Base-by-base conservation (phyloP, 495 filamentous ascomycete species). In the Chaetomium fimeti region DNA sequence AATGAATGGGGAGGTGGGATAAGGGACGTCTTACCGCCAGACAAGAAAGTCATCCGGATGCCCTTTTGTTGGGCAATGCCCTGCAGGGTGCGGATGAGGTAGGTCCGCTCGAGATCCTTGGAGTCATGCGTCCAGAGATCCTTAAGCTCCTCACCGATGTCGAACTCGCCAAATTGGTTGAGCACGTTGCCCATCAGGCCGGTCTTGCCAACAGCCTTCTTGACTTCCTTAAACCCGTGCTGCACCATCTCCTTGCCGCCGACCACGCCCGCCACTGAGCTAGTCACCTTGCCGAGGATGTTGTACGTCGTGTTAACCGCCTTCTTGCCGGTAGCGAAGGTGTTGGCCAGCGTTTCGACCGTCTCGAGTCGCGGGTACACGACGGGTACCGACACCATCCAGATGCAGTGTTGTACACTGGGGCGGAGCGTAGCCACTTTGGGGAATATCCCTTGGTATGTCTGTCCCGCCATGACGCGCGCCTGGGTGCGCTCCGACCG, bases 91-190 rank as follows among this genome's bases (percentile, higher is more conserved):
- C 94, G 87, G 74, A 98, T 96, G 54, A 98, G 79, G 72, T 98
- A 98, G 29, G 94, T 98, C 61, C 94, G 85, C 75, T 98, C 94
- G 57, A 98, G 86, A 67, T 98, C 94, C 84, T 98, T 98, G 28
- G 88, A 91, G 59, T 98, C 93, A 73, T 98, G 94, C 20, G 95
- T 98, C 94, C 94, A 98, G 79, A 94, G 88, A 74, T 98, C 95
- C 66, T 92, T 85, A 38, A 98, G 77, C 74, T 97, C 95, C 76
- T 98, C 94, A 58, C 92, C 85, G 24, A 98, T 84, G 73, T 97
- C 94, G 57, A 98, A 88, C 57, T 98, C 94, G n/a, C 94, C 94
- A 70, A 98, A 98, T 27, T 96, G 91, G 76, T 91, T 97, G 29
- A 98, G 80, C 53, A 97, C 90, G 12, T 89, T 87, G 51, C 92